Base-by-base conservation (phyloP, 1,284 basidiomycete genomes). In the Rhodotorula sp. region DNA sequence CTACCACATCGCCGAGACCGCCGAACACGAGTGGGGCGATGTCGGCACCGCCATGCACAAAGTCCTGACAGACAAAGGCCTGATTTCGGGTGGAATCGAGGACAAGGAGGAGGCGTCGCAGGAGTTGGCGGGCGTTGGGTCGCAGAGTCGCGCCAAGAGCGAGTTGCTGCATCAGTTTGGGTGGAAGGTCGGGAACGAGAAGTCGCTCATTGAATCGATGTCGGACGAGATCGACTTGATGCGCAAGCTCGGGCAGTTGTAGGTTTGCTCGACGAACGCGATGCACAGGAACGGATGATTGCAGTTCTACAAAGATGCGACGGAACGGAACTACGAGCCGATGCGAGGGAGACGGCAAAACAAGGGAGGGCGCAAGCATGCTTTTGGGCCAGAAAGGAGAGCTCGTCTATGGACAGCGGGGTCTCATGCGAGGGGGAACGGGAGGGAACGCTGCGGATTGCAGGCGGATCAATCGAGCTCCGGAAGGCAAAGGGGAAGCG, bases 1-100 rank as follows among this genome's bases (percentile, higher is more conserved):
- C 58, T 59, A 59, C 58, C 11, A 49, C 47, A 49, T 59, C 30
- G 58, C 58, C 46, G 58, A 59, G 32, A 49, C 46, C 1, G 58
- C 47, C 58, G 29, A 30, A n/a, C 58, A 59, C 58, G 5, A 22
- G 20, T 59, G 58, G 58, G 10, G 30, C 22, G 29, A 30, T 10
- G 9, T 59, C 58, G 46, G 32, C 27, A 15, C 6, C 19, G 2
- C 4, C 32, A 9, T 59, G 24, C 30, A 59, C 20, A 13, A 20
- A 11, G 47, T 49, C 30, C 47, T 59, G 1, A 47, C 30, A 6
- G 24, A 30, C 29, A 30, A 22, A 10, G 20, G 22, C 1, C 17
- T 49, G 6, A 36, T 59, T 47, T 22, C 30, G 24, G 30, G 20
- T 22, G 58, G 49, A 46, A 6, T 29, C 15, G 20, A 20, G 29